Evolutionary conservation across 2,329 filamentous ascomycete species (phyloP).

Genomic region (Myriosclerotinia scirpicola): DNA sequence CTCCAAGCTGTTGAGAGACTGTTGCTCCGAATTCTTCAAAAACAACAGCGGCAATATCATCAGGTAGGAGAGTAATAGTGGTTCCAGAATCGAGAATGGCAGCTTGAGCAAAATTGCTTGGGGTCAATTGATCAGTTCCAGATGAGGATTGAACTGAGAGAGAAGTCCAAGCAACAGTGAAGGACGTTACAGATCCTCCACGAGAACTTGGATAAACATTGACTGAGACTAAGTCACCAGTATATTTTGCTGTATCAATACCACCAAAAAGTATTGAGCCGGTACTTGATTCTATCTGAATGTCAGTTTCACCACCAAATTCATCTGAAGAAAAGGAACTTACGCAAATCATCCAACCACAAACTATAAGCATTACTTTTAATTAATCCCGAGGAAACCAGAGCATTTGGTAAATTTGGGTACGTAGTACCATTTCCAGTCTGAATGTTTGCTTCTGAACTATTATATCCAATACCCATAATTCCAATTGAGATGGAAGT

Average conservation of each 20-base stretch:
- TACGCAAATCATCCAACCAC: conserved; percentile 43
- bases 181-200: conserved; percentile 30
- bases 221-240: conserved; percentile 42
- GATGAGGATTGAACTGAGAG: conserved; percentile 38
- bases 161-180: conserved; percentile 41
- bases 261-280: conserved; percentile 48
- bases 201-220: conserved; percentile 35
- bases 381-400: conserved; percentile 47
- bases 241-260: conserved; percentile 49
- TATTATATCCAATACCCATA: conserved; percentile 57
- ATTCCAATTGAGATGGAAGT: conserved; percentile 55
- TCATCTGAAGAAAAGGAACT: conserved; percentile 22
- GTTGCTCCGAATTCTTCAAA: conserved; percentile 49
- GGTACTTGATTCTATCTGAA: conserved; percentile 34
- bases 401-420: conserved; percentile 38
- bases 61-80: conserved; percentile 65
- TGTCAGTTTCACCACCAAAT: conserved; percentile 24
- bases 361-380: conserved; percentile 46
- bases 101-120: conserved; percentile 44
- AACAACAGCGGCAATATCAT: conserved; percentile 51
- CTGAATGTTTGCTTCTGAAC: conserved; percentile 48
- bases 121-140: conserved; percentile 44
- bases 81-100: conserved; percentile 66
- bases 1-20: conserved; percentile 45
- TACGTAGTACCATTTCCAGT: conserved; percentile 46